These are phyloP conservation scores for Penicillium subrubescens DNA, from an alignment of 495 filamentous ascomycete genomes.

Conservation along the genomic window DNA sequence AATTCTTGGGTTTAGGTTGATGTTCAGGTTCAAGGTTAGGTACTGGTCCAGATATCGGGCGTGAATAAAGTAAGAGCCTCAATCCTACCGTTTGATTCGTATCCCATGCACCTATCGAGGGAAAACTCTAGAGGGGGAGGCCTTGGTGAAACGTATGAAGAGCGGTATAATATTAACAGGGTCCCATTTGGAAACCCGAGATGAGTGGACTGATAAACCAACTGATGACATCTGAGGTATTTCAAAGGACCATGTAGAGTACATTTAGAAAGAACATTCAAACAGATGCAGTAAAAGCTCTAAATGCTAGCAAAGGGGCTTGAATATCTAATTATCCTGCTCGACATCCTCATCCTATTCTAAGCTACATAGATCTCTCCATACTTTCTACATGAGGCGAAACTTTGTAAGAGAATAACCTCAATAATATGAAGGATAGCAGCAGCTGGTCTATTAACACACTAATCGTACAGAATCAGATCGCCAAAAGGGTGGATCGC, in stretches of 20 bases:
- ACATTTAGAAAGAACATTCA: too few species aligned
- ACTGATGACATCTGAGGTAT: too few species aligned
- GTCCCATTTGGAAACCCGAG: too few species aligned
- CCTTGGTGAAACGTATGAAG: too few species aligned
- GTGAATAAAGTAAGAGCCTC: not conserved
- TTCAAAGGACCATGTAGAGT: too few species aligned
- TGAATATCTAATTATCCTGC: not conserved
- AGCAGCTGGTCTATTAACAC: constrained; percentile 9
- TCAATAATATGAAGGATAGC: not conserved
- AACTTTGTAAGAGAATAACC: too few species aligned
- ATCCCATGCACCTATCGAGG: not conserved
- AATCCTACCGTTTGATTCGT: not conserved
- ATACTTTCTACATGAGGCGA: not conserved
- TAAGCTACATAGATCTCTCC: not conserved
- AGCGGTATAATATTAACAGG: too few species aligned
- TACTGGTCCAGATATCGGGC: not conserved
- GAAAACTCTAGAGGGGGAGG: too few species aligned
- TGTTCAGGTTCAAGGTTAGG: not conserved
- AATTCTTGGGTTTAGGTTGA: not conserved
- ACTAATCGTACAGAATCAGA: constrained; percentile 18
- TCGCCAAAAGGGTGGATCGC: constrained; percentile 11
- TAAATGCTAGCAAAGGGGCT: too few species aligned
- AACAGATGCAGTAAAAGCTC: too few species aligned
- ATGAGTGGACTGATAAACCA: too few species aligned
- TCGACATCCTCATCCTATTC: not conserved